Evolutionary conservation across 176 grass and related monocot species (phyloP).

Genomic region (Otatea glauca): DNA sequence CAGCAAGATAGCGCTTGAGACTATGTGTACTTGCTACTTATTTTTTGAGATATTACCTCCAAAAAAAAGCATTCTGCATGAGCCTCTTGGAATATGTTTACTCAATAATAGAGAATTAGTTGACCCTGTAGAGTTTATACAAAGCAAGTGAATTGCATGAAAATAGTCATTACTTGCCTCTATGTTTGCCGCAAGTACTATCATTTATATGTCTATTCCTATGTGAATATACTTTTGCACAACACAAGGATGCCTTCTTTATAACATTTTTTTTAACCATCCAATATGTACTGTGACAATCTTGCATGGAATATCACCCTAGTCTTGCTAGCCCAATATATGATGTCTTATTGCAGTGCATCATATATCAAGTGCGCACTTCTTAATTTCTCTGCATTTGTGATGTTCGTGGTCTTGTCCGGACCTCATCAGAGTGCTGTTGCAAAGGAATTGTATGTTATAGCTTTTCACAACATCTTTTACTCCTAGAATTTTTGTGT

Average conservation of each 20-base stretch:
- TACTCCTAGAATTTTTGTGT: constrained; percentile 8
- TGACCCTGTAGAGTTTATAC: no score
- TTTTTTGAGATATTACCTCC: not conserved
- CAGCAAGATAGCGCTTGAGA: not conserved
- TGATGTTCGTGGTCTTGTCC: constrained; percentile 56
- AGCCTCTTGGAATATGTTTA: constrained; percentile 22
- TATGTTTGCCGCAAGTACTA: not conserved
- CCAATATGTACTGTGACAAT: constrained; percentile 11
- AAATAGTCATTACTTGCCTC: constrained; percentile 14
- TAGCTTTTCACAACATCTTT: constrained; percentile 8
- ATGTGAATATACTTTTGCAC: constrained; percentile 6
- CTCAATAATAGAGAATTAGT: not conserved
- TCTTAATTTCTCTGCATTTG: constrained; percentile 87
- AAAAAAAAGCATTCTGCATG: not conserved
- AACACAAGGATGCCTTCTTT: not conserved
- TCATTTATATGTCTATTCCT: constrained; percentile 10
- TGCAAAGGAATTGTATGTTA: constrained; percentile 78
- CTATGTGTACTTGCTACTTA: not conserved
- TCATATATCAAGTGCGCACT: constrained; percentile 68
- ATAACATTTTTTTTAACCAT: constrained; percentile 4
- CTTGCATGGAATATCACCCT: constrained; percentile 17
- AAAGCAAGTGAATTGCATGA: constrained; percentile 12
- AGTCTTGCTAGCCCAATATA: constrained; percentile 2
- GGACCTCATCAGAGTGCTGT: constrained; percentile 56
- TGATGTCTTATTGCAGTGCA: constrained; percentile 28